Evolutionary conservation across 768 basidiomycete species (phyloP).

Genomic region (Leccinum longicurvipes): DNA sequence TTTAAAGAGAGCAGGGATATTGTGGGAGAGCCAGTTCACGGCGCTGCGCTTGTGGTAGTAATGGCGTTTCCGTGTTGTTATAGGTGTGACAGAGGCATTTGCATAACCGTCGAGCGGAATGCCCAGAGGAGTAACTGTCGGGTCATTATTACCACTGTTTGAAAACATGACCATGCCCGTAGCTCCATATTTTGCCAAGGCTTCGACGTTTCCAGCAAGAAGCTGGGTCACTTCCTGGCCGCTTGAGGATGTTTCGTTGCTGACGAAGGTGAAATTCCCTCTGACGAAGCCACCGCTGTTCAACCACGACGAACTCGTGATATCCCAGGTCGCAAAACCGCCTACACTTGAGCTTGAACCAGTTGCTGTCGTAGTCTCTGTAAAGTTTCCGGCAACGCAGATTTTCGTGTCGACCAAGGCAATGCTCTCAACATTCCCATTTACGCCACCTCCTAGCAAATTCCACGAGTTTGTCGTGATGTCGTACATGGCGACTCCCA

Average conservation of each 20-base stretch:
- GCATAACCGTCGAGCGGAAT: constrained; percentile 48
- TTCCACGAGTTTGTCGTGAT: constrained; percentile 63
- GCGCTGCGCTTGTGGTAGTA: constrained; percentile 34
- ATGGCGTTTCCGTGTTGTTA: constrained; percentile 38
- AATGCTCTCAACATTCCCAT: constrained; percentile 71
- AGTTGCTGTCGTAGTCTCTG: constrained; percentile 37
- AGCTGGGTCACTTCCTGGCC: constrained; percentile 47
- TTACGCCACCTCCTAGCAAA: constrained; percentile 66
- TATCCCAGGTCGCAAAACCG: constrained; percentile 79
- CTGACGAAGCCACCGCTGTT: constrained; percentile 71
- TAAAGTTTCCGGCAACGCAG: constrained; percentile 76
- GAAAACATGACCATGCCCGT: constrained; percentile 77
- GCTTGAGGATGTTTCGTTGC: constrained; percentile 54
- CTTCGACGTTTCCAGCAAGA: constrained; percentile 63
- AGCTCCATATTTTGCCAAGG: constrained; percentile 64
- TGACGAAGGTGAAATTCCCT: constrained; percentile 67
- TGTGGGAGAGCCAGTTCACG: constrained; percentile 48
- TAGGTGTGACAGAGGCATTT: constrained; percentile 30
- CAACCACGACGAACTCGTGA: constrained; percentile 58
- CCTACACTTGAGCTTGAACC: constrained; percentile 38
- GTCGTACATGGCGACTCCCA: constrained; percentile 70
- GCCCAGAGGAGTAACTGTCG: constrained; percentile 58
- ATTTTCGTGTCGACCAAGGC: constrained; percentile 48
- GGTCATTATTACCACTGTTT: constrained; percentile 56
- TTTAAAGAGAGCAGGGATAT: constrained; percentile 39